These are phyloP conservation scores for Geotrichum aggregatum DNA, from an alignment of 1,139 yeast genomes.

Conservation along the genomic window DNA sequence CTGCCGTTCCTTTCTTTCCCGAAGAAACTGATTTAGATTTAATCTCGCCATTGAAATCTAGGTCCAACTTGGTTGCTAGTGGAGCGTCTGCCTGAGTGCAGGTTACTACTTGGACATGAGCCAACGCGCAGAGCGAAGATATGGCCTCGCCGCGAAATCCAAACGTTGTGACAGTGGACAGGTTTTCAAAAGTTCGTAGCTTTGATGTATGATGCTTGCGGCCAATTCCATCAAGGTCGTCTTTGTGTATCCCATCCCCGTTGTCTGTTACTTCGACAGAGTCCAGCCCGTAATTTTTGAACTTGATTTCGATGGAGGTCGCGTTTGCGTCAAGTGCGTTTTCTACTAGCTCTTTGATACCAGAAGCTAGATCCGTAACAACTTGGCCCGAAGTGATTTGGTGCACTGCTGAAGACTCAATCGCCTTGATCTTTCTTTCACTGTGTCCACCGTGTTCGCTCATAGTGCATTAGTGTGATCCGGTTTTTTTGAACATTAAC, in stretches of 20 bases:
- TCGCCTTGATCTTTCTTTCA: slow-evolving; percentile 33
- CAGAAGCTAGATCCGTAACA: slow-evolving; percentile 68
- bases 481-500: not conserved
- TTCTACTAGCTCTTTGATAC: slow-evolving; percentile 81
- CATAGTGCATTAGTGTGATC: not conserved
- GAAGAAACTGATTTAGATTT: slow-evolving; percentile 38
- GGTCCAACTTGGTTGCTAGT: slow-evolving; percentile 52
- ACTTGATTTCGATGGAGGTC: slow-evolving; percentile 58
- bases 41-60: slow-evolving; percentile 52
- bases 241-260: slow-evolving; percentile 64
- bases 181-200: slow-evolving; percentile 52
- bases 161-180: slow-evolving; percentile 41
- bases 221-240: slow-evolving; percentile 62
- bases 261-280: slow-evolving; percentile 68
- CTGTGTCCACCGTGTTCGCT: not conserved
- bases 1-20: slow-evolving; percentile 50
- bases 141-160: slow-evolving; percentile 44
- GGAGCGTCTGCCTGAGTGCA: slow-evolving; percentile 52
- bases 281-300: slow-evolving; percentile 73
- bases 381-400: slow-evolving; percentile 90
- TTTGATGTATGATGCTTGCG: slow-evolving; percentile 80
- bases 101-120: slow-evolving; percentile 51
- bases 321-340: slow-evolving; percentile 80
- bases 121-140: slow-evolving; percentile 37
- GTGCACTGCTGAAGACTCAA: slow-evolving; percentile 53